A percentile compares a stretch with the other conserved stretches of the same genome.
Evolutionary conservation across 176 grass and related monocot genomes (phyloP).

Genomic region (Oryza meridionalis): DNA sequence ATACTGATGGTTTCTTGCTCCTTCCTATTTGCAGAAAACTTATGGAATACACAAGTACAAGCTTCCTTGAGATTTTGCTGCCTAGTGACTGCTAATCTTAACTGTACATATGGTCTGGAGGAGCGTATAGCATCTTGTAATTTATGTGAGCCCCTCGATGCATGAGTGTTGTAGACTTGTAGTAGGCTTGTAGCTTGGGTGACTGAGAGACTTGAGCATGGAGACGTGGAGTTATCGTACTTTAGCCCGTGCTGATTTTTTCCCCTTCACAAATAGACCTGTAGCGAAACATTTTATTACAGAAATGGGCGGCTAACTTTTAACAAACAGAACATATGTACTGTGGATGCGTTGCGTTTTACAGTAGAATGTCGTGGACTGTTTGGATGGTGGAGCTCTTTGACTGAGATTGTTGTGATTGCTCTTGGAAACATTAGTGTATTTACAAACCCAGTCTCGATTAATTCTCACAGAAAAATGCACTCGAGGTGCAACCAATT

Average conservation of each 20-base stretch:
- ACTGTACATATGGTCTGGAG: conserved; percentile 53
- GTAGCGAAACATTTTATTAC: too few relatives aligned
- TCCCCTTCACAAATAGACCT: too few relatives aligned
- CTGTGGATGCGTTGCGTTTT: background rate
- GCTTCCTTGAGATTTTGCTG: conserved; percentile 2
- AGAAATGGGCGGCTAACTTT: too few relatives aligned
- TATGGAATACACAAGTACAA: background rate
- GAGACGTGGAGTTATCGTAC: background rate
- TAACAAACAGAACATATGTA: background rate
- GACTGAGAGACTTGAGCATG: background rate
- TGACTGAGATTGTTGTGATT: too few relatives aligned
- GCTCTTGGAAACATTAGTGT: too few relatives aligned
- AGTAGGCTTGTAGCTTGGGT: background rate
- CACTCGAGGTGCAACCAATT: background rate
- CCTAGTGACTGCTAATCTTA: conserved; percentile 20
- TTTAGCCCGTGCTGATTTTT: too few relatives aligned
- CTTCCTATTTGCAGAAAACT: conserved; percentile 39
- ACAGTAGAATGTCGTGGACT: too few relatives aligned
- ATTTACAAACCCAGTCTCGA: too few relatives aligned
- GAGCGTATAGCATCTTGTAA: conserved; percentile 45
- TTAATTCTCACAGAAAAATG: background rate
- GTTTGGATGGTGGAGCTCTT: too few relatives aligned
- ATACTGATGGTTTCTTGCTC: background rate
- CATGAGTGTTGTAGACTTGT: background rate
- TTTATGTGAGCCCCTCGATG: conserved; percentile 11